These are phyloP conservation scores for Meyerozyma carpophila DNA, from an alignment of 1,139 yeast genomes.

Conservation along the genomic window DNA sequence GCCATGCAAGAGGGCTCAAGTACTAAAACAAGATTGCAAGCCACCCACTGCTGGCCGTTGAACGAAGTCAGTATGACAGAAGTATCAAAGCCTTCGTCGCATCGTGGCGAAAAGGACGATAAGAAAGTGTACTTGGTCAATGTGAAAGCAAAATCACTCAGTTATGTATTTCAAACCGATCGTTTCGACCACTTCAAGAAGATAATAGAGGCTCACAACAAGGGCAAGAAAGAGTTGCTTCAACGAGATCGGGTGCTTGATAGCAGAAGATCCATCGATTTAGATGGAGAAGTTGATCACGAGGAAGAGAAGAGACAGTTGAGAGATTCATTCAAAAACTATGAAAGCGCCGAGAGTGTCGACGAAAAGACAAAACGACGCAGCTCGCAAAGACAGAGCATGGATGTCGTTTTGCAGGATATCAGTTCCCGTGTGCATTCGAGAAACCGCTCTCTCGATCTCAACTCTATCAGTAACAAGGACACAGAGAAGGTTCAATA, in stretches of 20 bases:
- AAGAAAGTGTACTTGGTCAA: constrained; percentile 38
- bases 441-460: constrained; percentile 48
- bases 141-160: constrained; percentile 41
- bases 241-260: constrained; percentile 43
- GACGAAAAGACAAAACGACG: constrained; percentile 26
- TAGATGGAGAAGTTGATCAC: constrained; percentile 14
- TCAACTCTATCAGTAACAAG: constrained; percentile 17
- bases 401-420: constrained; percentile 44
- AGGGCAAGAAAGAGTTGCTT: constrained; percentile 59
- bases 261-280: constrained; percentile 14
- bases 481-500: constrained; percentile 23
- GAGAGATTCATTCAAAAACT: constrained; percentile 36
- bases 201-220: constrained; percentile 53
- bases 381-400: constrained; percentile 28
- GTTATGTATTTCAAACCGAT: constrained; percentile 64
- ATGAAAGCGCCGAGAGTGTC: constrained; percentile 22
- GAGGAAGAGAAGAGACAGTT: constrained; percentile 37
- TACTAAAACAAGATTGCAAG: constrained; percentile 44
- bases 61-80: constrained; percentile 55
- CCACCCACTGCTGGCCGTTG: constrained; percentile 77
- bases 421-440: constrained; percentile 52
- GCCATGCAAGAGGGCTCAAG: constrained; percentile 18
- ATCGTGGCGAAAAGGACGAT: constrained; percentile 13
- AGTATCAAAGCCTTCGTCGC: constrained; percentile 13
- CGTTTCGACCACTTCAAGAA: constrained; percentile 54